These are phyloP conservation scores for Trichoderma harzianum DNA, from an alignment of 2,329 filamentous ascomycete genomes.

Conservation along the genomic window DNA sequence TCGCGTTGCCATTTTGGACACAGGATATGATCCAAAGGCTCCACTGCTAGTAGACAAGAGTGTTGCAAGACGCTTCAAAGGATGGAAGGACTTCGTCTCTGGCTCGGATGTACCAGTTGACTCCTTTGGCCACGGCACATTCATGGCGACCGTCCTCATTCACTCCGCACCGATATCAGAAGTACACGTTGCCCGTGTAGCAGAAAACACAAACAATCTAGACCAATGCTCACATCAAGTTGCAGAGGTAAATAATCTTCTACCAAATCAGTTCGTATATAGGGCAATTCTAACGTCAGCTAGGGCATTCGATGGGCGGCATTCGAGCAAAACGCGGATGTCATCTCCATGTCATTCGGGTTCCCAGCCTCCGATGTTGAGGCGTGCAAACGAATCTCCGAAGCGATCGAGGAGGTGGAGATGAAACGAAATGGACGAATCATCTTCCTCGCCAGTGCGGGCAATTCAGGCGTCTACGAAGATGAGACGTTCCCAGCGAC, in stretches of 20 bases:
- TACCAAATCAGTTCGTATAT: background rate
- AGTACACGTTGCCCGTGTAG: background rate
- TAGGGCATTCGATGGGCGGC: background rate
- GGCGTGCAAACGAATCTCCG: rapidly evolving
- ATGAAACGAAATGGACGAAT: background rate
- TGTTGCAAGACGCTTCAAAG: background rate
- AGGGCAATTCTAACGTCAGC: background rate
- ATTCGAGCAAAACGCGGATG: background rate
- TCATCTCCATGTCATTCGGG: background rate
- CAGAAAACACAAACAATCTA: background rate
- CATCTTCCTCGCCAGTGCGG: background rate
- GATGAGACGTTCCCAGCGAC: background rate
- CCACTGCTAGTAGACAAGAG: rapidly evolving
- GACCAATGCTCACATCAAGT: background rate
- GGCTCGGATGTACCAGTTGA: background rate
- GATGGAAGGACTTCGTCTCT: background rate
- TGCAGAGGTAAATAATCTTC: background rate
- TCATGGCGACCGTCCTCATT: background rate
- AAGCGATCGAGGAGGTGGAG: background rate
- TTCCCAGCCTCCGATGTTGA: background rate
- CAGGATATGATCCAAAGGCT: background rate
- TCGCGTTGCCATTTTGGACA: background rate
- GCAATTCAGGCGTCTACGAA: background rate
- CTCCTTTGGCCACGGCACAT: background rate
- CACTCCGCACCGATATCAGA: background rate